Evolutionary conservation across 345 rosid species (phyloP).

Genomic region (Dipteronia dyeriana): DNA sequence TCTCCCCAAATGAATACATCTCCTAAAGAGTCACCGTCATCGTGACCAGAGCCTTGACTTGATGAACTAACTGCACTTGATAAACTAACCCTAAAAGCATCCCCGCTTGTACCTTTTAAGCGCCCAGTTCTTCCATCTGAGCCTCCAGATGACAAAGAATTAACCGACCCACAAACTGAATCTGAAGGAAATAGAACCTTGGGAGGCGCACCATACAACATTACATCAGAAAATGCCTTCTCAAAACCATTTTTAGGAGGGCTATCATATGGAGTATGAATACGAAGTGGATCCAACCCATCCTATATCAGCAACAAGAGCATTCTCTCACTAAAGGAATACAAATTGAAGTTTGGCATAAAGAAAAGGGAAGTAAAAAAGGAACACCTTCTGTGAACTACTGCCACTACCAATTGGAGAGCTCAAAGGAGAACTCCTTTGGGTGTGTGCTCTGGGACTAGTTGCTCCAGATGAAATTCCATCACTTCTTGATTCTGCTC

Average conservation of each 20-base stretch:
- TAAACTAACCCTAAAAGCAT: conserved; percentile 77
- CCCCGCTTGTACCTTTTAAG: conserved; percentile 46
- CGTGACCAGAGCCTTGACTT: conserved; percentile 84
- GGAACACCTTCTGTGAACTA: conserved; percentile 67
- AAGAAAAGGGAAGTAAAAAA: conserved; percentile 14
- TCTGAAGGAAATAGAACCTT: conserved; percentile 62
- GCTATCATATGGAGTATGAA: conserved; percentile 60
- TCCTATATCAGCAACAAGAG: conserved; percentile 43
- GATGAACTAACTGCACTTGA: conserved; percentile 87
- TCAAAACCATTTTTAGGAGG: conserved; percentile 63
- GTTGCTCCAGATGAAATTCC: conserved; percentile 74
- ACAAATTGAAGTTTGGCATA: conserved; percentile 14
- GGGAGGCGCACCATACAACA: conserved; percentile 55
- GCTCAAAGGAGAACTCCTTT: conserved; percentile 66
- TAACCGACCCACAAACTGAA: conserved; percentile 58
- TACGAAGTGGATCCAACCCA: conserved; percentile 51
- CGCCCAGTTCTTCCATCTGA: conserved; percentile 63
- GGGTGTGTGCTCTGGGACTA: conserved; percentile 69
- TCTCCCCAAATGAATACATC: conserved; percentile 89
- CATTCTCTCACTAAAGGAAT: conserved; percentile 21
- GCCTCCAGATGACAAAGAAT: conserved; percentile 73
- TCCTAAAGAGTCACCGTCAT: conserved; percentile 77
- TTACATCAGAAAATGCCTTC: conserved; percentile 64
- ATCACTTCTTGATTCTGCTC: conserved; percentile 65
- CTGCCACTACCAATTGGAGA: conserved; percentile 70